Evolutionary conservation across 2,329 filamentous ascomycete species (phyloP), one percentile per base, ranked within the genome.

Genomic region (Davidsoniella neocaledoniae): DNA sequence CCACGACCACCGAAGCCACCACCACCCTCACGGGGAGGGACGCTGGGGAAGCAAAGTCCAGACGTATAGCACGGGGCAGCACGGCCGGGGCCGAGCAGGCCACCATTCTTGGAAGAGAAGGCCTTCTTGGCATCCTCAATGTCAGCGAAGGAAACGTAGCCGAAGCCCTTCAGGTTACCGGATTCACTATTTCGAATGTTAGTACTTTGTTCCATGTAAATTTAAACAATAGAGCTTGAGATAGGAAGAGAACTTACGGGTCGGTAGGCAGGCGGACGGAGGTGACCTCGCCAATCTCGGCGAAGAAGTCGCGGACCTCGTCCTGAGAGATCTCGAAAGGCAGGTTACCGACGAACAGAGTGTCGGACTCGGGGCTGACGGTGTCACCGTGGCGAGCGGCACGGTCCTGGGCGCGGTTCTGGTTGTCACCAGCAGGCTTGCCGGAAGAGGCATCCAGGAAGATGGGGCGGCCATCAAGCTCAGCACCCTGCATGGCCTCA

Each of bases 291-390:
- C 78, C 77, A 58, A 80, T 74, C 57, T 82, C 74, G 59, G 70
- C 69, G 71, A 94, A 94, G 63, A 83, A 79, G 58, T 81, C 76
- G 55, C 72, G 73, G 57, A 95, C 73, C 56, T 71, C 68, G 50
- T 88, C 82, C 69, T 93, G 83, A 60, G 82, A 79, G 59, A 81
- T 79, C 56, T 85, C 79, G 68, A 93, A 95, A 46, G 84, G 80
- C 57, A 95, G 70, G 73, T 95, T 95, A 60, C 87, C 88, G 57
- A 94, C 79, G 67, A 91, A 95, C 53, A 95, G 75, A 40, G 88
- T 95, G 57, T 88, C 83, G 63, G 79, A 84, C 63, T 85, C 81
- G 55, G 83, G 76, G 71, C 82, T 88, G 61, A 80, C 70, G 58
- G 76, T 73, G 65, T 95, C 88, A 56, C 88, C 88, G 63, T 81